phyloP scores from a whole-genome alignment of 2,329 filamentous ascomycete species.

The Coniochaeta prunicola region DNA sequence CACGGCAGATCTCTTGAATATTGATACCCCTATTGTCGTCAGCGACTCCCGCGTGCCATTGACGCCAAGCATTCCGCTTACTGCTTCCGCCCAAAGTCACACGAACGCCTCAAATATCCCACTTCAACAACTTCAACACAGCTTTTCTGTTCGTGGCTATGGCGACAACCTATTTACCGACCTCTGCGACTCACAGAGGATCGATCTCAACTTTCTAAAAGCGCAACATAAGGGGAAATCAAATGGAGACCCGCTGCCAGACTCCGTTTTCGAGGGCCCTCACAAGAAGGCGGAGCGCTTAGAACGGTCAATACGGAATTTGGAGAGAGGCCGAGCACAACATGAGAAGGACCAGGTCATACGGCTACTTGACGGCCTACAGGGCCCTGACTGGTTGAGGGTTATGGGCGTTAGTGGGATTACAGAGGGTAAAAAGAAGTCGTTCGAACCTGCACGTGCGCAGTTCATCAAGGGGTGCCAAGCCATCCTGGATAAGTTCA shows the following conservation, averaged over 20 bases:
- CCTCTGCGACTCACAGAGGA: slow-evolving; percentile 46
- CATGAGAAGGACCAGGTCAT: slow-evolving; percentile 61
- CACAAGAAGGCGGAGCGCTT: slow-evolving; percentile 54
- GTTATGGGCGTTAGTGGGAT: slow-evolving; percentile 83
- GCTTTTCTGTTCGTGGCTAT: slow-evolving; percentile 42
- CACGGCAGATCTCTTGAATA: slow-evolving; percentile 58
- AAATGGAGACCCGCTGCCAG: slow-evolving; percentile 47
- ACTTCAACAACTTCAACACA: slow-evolving; percentile 11
- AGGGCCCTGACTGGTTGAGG: slow-evolving; percentile 87
- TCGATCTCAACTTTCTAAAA: slow-evolving; percentile 49
- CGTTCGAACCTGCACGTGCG: slow-evolving; percentile 76
- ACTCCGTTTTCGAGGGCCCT: slow-evolving; percentile 43
- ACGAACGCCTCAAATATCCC: slow-evolving; percentile 21
- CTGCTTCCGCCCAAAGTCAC: slow-evolving; percentile 7
- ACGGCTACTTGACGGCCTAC: slow-evolving; percentile 68
- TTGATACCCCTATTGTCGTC: slow-evolving; percentile 67
- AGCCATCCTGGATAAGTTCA: slow-evolving; percentile 78
- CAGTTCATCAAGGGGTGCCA: slow-evolving; percentile 82
- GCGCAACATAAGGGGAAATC: slow-evolving; percentile 35
- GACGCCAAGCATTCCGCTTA: slow-evolving; percentile 8
- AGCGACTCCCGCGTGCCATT: slow-evolving; percentile 40
- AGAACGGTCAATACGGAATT: slow-evolving; percentile 56
- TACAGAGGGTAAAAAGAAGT: slow-evolving; percentile 78
- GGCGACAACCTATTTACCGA: slow-evolving; percentile 49
- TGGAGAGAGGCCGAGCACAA: slow-evolving; percentile 57